Base-by-base conservation (phyloP, 2,329 filamentous ascomycete species). In the Colletotrichum spinosum region DNA sequence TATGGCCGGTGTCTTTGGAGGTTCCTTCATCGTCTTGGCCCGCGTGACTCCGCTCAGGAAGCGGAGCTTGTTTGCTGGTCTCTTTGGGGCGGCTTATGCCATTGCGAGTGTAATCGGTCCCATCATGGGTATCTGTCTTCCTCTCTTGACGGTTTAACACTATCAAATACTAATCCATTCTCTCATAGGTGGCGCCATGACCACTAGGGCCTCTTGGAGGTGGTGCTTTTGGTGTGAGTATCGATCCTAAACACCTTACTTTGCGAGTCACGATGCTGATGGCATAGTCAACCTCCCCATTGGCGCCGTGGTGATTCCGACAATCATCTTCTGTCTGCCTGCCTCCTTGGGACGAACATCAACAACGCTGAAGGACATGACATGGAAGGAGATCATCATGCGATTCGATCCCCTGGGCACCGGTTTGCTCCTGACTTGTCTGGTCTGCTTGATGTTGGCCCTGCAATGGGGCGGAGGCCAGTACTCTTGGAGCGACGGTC, bases 21-120 rank as follows among this genome's bases (percentile, higher is more conserved):
- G 79, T 5, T 84, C 85, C 60, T 88, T 88, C 70, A 86, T 88
- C 55, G 81, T 80, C 70, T 80, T 89, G n/a, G 82, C 83, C 51
- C 86, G 88, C 67, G 73, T 84, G 46, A 85, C 86, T 69, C 84
- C 83, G 5, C 77, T 84, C 72, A 77, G 83, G 50, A 78, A 81
- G 56, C 76, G 84, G 9, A 81, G 82, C 62, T 46, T 56, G 10
- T 56, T 34, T 13, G 25, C 48, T 6, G 17, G 82, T 74, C 62
- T 55, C 1, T 49, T 68, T 11, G 83, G 82, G n/a, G 76, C 81
- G 65, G 80, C 85, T 0, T 92, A 89, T 89, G n/a, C 65, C 25
- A n/a, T 12, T 17, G 45, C 54, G 12, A 56, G 45, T n/a, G 46
- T 34, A 4, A 25, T 56, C 13, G 42, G 42, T 8, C 54, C 54